Conservation (phyloP, 768 basidiomycete genomes). For the Russula sp. region DNA sequence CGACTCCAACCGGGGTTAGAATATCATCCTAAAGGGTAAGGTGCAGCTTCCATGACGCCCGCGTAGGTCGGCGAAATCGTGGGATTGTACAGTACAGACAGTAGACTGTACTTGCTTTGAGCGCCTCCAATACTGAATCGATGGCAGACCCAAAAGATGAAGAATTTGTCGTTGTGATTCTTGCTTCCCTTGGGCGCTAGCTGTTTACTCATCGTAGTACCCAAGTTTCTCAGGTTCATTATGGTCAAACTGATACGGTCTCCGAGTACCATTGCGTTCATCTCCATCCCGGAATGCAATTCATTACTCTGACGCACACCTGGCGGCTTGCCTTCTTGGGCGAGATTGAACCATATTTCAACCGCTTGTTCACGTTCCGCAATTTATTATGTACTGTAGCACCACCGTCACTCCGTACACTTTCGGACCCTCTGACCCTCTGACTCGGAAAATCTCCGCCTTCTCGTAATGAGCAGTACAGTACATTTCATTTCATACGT, state of each 20-base stretch:
- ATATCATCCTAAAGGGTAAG: not conserved
- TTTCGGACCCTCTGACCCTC: not conserved
- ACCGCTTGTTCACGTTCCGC: slow-evolving; percentile 13
- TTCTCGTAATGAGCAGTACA: not conserved
- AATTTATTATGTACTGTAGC: slow-evolving; percentile 11
- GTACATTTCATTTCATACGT: not conserved
- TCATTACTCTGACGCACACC: not conserved
- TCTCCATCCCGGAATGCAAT: slow-evolving; percentile 3
- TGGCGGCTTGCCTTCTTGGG: not conserved
- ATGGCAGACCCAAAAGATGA: not conserved
- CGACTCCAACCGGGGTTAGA: not conserved
- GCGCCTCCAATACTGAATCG: slow-evolving; percentile 1
- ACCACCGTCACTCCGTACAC: not conserved
- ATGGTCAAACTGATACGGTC: not conserved
- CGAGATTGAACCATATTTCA: slow-evolving; percentile 11
- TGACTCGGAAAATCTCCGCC: slow-evolving; percentile 6
- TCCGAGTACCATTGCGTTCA: slow-evolving; percentile 3
- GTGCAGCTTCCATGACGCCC: slow-evolving; percentile 12
- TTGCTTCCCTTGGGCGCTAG: not conserved
- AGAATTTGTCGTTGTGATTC: not conserved
- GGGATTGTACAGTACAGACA: no score
- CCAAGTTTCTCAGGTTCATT: slow-evolving; percentile 12
- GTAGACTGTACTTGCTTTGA: not conserved
- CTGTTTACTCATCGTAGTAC: not conserved
- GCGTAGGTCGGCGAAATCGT: not conserved